Percentiles rank a stretch among this genome's conserved stretches.
phyloP scores from a whole-genome alignment of 2,329 filamentous ascomycete genomes.

The Cordyceps cateniannulata region DNA sequence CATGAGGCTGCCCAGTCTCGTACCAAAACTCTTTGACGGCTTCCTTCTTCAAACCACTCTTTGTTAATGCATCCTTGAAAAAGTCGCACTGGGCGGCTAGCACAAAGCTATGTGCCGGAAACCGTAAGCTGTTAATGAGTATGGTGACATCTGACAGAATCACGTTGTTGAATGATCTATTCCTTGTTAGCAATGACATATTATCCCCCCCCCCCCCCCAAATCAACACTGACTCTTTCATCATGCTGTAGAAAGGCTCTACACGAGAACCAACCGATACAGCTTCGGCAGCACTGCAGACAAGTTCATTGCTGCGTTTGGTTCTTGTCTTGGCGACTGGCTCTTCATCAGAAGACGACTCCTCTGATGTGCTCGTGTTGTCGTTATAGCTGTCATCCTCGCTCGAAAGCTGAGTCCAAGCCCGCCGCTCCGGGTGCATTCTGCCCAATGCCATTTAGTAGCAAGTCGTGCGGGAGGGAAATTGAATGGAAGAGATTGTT shows the following conservation, averaged over 20 bases:
- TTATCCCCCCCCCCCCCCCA: not conserved
- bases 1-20: not conserved
- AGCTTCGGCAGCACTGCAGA: not conserved
- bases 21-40: not conserved
- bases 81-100: not conserved
- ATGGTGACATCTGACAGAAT: not conserved
- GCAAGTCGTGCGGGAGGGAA: not conserved
- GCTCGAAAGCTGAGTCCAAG: not conserved
- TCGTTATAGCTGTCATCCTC: not conserved
- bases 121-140: not conserved
- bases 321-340: not conserved
- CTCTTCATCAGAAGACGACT: not conserved
- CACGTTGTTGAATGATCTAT: constrained; percentile 4
- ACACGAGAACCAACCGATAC: not conserved
- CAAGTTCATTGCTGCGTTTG: not conserved
- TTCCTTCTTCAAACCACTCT: not conserved
- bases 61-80: not conserved
- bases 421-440: not conserved
- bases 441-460: not conserved
- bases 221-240: not conserved
- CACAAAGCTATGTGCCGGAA: constrained; percentile 4
- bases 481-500: not conserved
- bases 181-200: not conserved
- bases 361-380: not conserved
- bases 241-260: not conserved